Evolutionary conservation across 2,329 filamentous ascomycete genomes (phyloP).

Genomic region (Sodiomyces alkalinus): DNA sequence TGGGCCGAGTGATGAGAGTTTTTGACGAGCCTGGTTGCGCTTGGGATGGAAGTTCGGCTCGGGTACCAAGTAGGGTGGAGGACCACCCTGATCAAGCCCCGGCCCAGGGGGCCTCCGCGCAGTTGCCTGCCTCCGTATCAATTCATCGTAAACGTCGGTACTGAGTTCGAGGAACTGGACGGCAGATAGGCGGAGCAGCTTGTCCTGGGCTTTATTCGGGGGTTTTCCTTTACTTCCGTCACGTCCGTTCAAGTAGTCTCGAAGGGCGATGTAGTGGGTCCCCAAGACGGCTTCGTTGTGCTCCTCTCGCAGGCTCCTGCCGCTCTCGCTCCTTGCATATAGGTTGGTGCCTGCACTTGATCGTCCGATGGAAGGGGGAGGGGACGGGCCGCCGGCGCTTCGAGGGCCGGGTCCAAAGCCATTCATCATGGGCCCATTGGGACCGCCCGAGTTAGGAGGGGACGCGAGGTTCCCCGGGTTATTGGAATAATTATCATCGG

Average conservation of each 20-base stretch:
- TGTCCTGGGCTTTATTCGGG: slow-evolving; percentile 84
- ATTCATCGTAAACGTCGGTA: slow-evolving; percentile 93
- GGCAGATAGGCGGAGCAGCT: slow-evolving; percentile 73
- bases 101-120: slow-evolving; percentile 38
- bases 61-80: slow-evolving; percentile 66
- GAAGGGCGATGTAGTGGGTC: slow-evolving; percentile 71
- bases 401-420: slow-evolving; percentile 39
- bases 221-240: slow-evolving; percentile 62
- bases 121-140: slow-evolving; percentile 68
- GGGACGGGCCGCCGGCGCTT: slow-evolving; percentile 55
- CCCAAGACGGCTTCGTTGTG: slow-evolving; percentile 46
- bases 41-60: slow-evolving; percentile 89
- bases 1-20: slow-evolving; percentile 76
- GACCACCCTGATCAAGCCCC: slow-evolving; percentile 26
- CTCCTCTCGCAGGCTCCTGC: slow-evolving; percentile 45
- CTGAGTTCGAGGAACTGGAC: slow-evolving; percentile 96
- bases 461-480: slow-evolving; percentile 48
- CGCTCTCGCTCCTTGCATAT: slow-evolving; percentile 52
- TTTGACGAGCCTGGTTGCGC: slow-evolving; percentile 92
- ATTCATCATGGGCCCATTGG: slow-evolving; percentile 43
- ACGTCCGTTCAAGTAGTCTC: slow-evolving; percentile 59
- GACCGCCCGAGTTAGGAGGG: slow-evolving; percentile 53
- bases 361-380: slow-evolving; percentile 73
- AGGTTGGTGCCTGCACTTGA: slow-evolving; percentile 67
- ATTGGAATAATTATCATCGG: slow-evolving; percentile 37